These are phyloP conservation scores for Apophysomyces variabilis DNA, from an alignment of 371 early-diverging fungal species.

Conservation along the genomic window DNA sequence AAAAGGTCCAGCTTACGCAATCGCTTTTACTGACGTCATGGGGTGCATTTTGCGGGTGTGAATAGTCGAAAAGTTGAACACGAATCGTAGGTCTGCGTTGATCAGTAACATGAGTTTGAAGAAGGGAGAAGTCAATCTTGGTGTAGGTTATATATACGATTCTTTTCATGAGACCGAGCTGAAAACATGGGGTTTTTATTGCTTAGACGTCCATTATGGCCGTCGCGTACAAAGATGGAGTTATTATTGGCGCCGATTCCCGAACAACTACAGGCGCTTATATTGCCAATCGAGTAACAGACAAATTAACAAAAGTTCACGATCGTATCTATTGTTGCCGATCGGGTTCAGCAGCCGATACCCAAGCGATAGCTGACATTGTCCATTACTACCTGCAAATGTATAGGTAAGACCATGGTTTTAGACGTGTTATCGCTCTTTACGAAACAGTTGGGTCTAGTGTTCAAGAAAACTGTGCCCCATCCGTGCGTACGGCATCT, in stretches of 20 bases:
- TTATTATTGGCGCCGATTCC: constrained; percentile 99
- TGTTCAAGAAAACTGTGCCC: constrained; percentile 84
- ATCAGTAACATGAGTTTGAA: constrained; percentile 67
- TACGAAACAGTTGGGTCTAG: constrained; percentile 37
- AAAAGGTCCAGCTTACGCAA: not conserved
- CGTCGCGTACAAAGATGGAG: constrained; percentile 93
- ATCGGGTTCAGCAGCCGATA: constrained; percentile 99
- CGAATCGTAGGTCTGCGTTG: constrained; percentile 5
- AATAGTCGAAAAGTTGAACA: too few species aligned
- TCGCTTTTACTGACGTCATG: too few species aligned
- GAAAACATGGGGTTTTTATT: not conserved
- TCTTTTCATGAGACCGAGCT: constrained; percentile 6
- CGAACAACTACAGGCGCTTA: constrained; percentile 98
- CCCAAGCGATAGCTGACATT: constrained; percentile 98
- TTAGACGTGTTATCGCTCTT: not conserved
- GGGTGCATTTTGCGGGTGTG: too few species aligned
- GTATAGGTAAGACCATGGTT: constrained; percentile 68
- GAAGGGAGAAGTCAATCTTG: constrained; percentile 94
- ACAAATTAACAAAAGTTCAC: constrained; percentile 98
- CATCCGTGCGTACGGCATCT: constrained; percentile 93
- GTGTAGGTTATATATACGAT: constrained; percentile 65
- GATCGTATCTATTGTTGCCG: constrained; percentile 98
- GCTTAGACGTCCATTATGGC: constrained; percentile 99
- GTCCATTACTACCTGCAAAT: constrained; percentile 92
- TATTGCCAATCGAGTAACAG: constrained; percentile 97